Base-by-base conservation (phyloP, 768 basidiomycete genomes). In the Tricholoma matsutake region DNA sequence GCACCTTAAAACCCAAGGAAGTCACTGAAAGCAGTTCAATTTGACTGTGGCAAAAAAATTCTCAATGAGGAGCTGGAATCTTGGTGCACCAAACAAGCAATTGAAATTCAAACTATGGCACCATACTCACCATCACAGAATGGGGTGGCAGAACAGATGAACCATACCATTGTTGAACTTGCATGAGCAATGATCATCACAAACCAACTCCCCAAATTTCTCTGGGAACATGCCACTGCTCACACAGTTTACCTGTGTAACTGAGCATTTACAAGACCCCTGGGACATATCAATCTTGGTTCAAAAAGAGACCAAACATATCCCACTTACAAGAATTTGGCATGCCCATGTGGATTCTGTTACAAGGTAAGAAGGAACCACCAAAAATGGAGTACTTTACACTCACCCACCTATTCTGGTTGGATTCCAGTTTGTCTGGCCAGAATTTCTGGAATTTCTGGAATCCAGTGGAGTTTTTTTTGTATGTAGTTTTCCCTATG, bases 301-400 rank as follows among this genome's bases (percentile, higher is more conserved):
- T 45, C 22, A 47, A 59, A 2, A n/a, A 52, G 16, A 66, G 63
- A 57, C 69, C 71, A 0, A 29, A 54, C 13, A 28, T 54, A 7
- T 6, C 22, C 16, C 22, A 54, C 52, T 13, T 54, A n/a, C 2
- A 13, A n/a, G 67, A 68, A 52, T 70, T 73, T 57, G 70, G 71
- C 22, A 3, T 3, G 3, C 22, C 22, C 22, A 25, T 25, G 22
- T 25, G 22, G 22, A 25, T 25, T 25, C 22, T 54, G 66, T 63
- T 43, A 14, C 56, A 56, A 56, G 39, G 56, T 29, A n/a, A 54
- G 14, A 54, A 57, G 7, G 56, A 57, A 41, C 34, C 20, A 22
- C 7, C 34, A 5, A 57, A 57, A 57, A 35, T 57, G 34, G 8
- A 32, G n/a, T n/a, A n/a, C n/a, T n/a, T n/a, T n/a, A n/a, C n/a